These are phyloP conservation scores for Mycena haematopus DNA, from an alignment of 768 basidiomycete species.

Conservation along the genomic window DNA sequence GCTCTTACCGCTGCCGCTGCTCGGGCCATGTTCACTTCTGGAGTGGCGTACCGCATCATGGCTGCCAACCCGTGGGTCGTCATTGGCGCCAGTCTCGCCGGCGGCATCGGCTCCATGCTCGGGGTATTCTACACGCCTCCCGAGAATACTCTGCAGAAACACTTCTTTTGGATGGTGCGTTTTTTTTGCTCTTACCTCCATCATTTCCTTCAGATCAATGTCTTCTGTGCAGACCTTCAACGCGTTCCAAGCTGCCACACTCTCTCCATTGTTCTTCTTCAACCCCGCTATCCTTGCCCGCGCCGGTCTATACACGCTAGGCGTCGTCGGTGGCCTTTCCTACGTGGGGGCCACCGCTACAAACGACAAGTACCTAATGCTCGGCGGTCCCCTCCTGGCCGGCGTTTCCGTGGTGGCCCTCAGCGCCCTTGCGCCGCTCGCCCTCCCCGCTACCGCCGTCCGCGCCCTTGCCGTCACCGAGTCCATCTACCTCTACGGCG, in stretches of 20 bases:
- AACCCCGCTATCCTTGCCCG: constrained; percentile 85
- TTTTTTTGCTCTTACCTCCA: not conserved
- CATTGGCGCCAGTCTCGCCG: constrained; percentile 79
- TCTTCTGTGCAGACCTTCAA: constrained; percentile 69
- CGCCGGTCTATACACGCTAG: constrained; percentile 87
- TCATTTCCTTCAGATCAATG: not conserved
- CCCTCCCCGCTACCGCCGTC: constrained; percentile 77
- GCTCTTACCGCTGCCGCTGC: constrained; percentile 80
- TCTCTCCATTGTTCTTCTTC: constrained; percentile 90
- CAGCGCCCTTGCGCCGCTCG: constrained; percentile 87
- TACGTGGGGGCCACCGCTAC: constrained; percentile 90
- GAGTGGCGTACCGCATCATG: constrained; percentile 77
- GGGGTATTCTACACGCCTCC: constrained; percentile 81
- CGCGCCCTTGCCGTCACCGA: constrained; percentile 80
- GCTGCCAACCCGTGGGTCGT: constrained; percentile 87
- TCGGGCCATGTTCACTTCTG: constrained; percentile 74
- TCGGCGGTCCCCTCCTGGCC: constrained; percentile 88
- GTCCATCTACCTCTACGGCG: constrained; percentile 83
- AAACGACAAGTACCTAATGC: constrained; percentile 83
- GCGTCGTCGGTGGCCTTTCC: constrained; percentile 83
- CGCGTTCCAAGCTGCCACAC: constrained; percentile 82
- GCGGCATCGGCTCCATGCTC: constrained; percentile 86
- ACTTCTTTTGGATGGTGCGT: constrained; percentile 80
- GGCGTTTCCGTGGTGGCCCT: constrained; percentile 90
- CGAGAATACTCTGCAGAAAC: constrained; percentile 77